Evolutionary conservation across 179 eudicot species (phyloP), one percentile per base, ranked within the genome.

Genomic region (Pouteria campechiana): DNA sequence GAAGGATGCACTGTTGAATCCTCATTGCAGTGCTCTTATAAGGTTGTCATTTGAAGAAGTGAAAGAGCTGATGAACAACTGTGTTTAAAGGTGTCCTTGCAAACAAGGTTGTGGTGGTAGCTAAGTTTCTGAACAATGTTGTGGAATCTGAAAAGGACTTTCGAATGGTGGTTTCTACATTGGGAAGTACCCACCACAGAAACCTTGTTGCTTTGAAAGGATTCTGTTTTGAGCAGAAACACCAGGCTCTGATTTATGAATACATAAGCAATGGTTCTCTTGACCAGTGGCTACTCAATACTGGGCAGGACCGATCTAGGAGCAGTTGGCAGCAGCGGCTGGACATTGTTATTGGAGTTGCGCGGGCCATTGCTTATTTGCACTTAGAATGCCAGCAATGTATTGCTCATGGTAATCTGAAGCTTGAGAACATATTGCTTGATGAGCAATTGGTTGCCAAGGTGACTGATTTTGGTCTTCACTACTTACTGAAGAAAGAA

Each of bases 301-400:
- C 33, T 3, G 52, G 46, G 27, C 50, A 35, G 46, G 43, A 54
- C 20, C 38, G 19, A 23, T 45, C 37, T n/a, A 60, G 49, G 30
- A 42, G 39, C 21, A 37, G 31, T 7, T 75, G 73, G 76, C 63
- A 54, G 27, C 43, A 58, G 16, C 59, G 73, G 52, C 41, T 71
- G 16, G 72, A 75, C 31, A 75, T 78, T 40, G 74, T 63, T 13
- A 50, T 78, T 50, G 82, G 79, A 13, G 65, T 75, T 28, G 78
- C 81, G 21, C 63, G 76, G 2, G 87, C 61, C 35, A 37, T 78
- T 27, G 68, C 68, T 23, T 75, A 78, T 52, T 50, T 78, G 31
- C 82, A 78, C 49, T 21, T 67, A 4, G 82, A 66, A 59, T 78
- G 87, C 39, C 78, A 57, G 34, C 54, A 60, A 32, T 74, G 78